Conservation (phyloP, 2,329 filamentous ascomycete species). For the Blumeria graminis region DNA sequence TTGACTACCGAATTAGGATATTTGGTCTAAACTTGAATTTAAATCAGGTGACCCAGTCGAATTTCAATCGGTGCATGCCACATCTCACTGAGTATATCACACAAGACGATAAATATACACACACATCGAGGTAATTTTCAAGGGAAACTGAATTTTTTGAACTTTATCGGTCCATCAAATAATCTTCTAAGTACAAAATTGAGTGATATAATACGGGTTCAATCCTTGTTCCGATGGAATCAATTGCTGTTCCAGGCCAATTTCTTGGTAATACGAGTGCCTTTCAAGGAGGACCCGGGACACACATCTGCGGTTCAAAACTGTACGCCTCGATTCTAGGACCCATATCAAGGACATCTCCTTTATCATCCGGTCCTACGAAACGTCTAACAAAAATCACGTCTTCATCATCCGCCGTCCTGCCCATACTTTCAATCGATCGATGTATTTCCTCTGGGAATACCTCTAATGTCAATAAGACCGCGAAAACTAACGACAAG, state of each 20-base stretch:
- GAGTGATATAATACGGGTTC: no score
- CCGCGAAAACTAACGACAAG: constrained; percentile 29
- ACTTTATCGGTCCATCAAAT: no score
- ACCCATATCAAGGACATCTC: constrained; percentile 29
- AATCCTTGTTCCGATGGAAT: neutral
- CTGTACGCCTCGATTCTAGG: constrained; percentile 70
- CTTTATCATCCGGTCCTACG: constrained; percentile 20
- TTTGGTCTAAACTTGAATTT: no score
- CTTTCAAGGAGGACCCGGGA: constrained; percentile 56
- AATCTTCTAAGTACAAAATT: no score
- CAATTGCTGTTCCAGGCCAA: constrained; percentile 57
- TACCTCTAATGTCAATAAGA: neutral
- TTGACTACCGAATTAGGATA: no score
- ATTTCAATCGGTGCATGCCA: no score
- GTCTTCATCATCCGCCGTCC: constrained; percentile 19
- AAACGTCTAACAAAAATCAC: constrained; percentile 36
- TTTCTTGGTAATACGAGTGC: constrained; percentile 42
- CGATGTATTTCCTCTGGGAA: constrained; percentile 6
- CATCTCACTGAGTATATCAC: no score
- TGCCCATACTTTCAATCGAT: constrained; percentile 31
- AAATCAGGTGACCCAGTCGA: no score
- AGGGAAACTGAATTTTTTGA: no score
- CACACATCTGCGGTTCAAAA: constrained; percentile 51
- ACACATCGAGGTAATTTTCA: no score
- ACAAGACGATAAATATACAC: no score